Base-by-base conservation (phyloP, 176 grass and related monocot genomes). In the Thinopyrum elongatum region DNA sequence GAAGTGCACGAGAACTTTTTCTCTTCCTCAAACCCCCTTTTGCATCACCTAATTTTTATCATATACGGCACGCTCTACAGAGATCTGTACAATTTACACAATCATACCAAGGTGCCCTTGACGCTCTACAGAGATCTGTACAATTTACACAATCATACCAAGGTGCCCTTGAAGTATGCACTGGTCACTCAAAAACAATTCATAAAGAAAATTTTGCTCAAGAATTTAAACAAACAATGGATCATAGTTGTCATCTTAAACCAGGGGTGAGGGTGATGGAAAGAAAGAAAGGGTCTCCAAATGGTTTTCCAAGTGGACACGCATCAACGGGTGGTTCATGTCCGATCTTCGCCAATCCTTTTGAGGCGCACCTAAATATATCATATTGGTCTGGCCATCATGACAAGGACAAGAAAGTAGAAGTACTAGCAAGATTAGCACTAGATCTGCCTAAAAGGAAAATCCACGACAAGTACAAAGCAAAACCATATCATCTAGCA, bases 341-440 rank as follows among this genome's bases (percentile, higher is more conserved):
- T 76, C 73, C 8, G 8, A 76, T 27, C 25, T 47, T 28, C 23
- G 15, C 27, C 42, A 53, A 30, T 76, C 26, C 15, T 80, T 80
- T 44, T 29, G 58, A 64, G 25, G 25, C 23, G 13, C 59, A 44
- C n/a, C 59, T 44, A 80, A 65, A 58, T 76, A 31, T n/a, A 65
- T 44, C 25, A 27, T 65, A 65, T 11, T 65, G 61, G 71, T 44
- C 8, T 78, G 51, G 53, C 27, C 81, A 71, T 80, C 23, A 16
- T 89, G 66, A 84, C 41, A 88, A 51, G 25, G 81, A 88, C 55
- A 39, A 64, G 38, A 84, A 72, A 88, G 80, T 33, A 68, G 35
- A 22, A 22, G 5, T 46, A 68, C 63, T 29, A 68, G 27, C 73
- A 61, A 74, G 76, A 78, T 35, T 22, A 60, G 76, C 77, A 80